Evolutionary conservation across 495 filamentous ascomycete genomes (phyloP).

Genomic region (Achaetomiella virescens): DNA sequence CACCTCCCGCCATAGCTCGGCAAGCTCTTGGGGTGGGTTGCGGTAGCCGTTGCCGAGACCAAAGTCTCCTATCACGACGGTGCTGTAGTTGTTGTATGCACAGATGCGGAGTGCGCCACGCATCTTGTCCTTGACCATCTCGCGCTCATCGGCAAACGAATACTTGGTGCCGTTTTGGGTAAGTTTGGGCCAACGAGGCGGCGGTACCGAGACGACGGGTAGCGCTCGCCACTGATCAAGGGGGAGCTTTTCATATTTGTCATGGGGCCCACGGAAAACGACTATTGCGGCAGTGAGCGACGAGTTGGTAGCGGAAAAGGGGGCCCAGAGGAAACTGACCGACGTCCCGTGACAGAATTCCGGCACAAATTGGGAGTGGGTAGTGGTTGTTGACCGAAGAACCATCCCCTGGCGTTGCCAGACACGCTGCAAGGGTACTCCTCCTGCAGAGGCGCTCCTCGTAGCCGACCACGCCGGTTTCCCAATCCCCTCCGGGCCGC

Average conservation of each 20-base stretch:
- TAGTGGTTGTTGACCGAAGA: conserved; percentile 49
- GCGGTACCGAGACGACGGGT: conserved; percentile 65
- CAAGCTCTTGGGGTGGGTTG: conserved; percentile 62
- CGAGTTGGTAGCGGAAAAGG: background rate
- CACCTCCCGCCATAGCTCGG: conserved; percentile 61
- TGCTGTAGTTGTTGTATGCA: conserved; percentile 49
- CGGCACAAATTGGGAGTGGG: conserved; percentile 59
- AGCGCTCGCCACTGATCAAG: conserved; percentile 44
- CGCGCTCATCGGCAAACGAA: conserved; percentile 60
- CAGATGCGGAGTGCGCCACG: conserved; percentile 62
- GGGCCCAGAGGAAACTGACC: conserved; percentile 36
- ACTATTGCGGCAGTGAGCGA: conserved; percentile 22
- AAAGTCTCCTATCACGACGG: conserved; percentile 64
- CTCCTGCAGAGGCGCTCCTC: conserved; percentile 65
- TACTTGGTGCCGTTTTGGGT: conserved; percentile 59
- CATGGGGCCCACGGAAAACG: conserved; percentile 44
- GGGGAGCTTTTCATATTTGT: conserved; percentile 41
- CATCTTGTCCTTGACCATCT: conserved; percentile 66
- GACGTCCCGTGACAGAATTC: conserved; percentile 60
- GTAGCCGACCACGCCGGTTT: conserved; percentile 62
- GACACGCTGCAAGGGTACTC: conserved; percentile 60
- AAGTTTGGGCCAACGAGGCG: conserved; percentile 64
- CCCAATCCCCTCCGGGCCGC: conserved; percentile 70
- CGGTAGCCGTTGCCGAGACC: conserved; percentile 62
- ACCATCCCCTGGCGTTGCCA: conserved; percentile 48